Conservation (phyloP, 768 basidiomycete species). For the Saitozyma podzolica region DNA sequence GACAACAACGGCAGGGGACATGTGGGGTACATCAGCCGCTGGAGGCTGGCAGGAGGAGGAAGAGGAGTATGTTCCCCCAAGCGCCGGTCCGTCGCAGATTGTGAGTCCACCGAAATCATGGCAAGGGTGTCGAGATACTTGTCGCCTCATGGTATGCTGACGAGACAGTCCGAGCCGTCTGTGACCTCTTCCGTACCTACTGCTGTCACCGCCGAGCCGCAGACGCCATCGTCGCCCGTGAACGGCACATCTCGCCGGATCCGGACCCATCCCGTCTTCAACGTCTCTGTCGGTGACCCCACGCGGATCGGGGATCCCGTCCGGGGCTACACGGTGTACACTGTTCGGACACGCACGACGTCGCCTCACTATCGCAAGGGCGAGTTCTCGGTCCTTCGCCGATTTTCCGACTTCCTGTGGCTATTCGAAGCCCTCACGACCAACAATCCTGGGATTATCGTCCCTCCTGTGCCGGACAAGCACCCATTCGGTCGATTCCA, state of each 20-base stretch:
- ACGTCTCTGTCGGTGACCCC: slow-evolving; percentile 92
- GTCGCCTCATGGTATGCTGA: too few relatives aligned
- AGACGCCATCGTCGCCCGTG: neutral
- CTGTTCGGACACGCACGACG: slow-evolving; percentile 85
- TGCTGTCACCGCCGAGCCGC: neutral
- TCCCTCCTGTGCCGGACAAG: slow-evolving; percentile 96
- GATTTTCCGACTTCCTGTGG: slow-evolving; percentile 98
- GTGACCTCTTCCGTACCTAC: neutral
- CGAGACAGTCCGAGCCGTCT: neutral
- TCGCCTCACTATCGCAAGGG: slow-evolving; percentile 80
- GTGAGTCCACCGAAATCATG: neutral
- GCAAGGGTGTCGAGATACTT: too few relatives aligned
- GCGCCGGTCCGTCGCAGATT: neutral
- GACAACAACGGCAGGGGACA: slow-evolving; percentile 1
- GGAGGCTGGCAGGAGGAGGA: slow-evolving; percentile 17
- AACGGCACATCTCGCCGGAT: neutral
- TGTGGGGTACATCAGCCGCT: neutral
- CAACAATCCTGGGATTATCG: slow-evolving; percentile 96
- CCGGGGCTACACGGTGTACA: slow-evolving; percentile 82
- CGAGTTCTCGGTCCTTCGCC: slow-evolving; percentile 87
- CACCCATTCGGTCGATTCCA: slow-evolving; percentile 88
- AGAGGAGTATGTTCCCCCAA: neutral
- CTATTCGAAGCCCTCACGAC: slow-evolving; percentile 79
- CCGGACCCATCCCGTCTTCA: slow-evolving; percentile 62
- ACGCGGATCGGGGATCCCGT: slow-evolving; percentile 97